Evolutionary conservation across 73 alveolate species (phyloP).

Genomic region (Tetrahymena borealis): DNA sequence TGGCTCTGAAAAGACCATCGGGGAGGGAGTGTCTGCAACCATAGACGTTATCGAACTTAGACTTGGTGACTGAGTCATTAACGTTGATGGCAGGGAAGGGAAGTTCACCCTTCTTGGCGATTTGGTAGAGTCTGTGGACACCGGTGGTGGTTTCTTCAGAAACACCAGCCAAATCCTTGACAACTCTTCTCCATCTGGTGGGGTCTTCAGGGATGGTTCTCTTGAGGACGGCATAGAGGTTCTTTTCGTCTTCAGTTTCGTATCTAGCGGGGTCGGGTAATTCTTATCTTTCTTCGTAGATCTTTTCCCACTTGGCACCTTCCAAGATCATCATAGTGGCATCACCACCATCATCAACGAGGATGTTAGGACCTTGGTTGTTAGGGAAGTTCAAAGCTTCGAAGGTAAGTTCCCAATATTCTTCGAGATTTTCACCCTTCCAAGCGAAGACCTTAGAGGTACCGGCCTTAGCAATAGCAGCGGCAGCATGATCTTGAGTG

Average conservation of each 20-base stretch:
- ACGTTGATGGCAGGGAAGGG: constrained; percentile 90
- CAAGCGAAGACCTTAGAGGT: constrained; percentile 92
- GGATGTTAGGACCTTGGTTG: constrained; percentile 81
- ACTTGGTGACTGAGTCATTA: constrained; percentile 93
- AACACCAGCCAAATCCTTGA: constrained; percentile 77
- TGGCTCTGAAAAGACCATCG: constrained; percentile 97
- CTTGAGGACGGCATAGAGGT: constrained; percentile 69
- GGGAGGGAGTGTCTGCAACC: constrained; percentile 98
- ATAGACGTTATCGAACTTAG: constrained; percentile 86
- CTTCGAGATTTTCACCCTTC: constrained; percentile 87
- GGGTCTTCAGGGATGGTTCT: constrained; percentile 71
- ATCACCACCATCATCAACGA: constrained; percentile 97
- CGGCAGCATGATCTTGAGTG: constrained; percentile 97
- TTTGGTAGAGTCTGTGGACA: constrained; percentile 83
- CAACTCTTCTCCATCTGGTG: constrained; percentile 81
- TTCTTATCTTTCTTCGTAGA: constrained; percentile 46
- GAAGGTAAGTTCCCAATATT: constrained; percentile 95
- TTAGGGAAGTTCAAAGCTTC: constrained; percentile 86
- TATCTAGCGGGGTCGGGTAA: constrained; percentile 52
- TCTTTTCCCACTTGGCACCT: constrained; percentile 86
- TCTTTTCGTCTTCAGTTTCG: constrained; percentile 58
- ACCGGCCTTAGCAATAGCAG: constrained; percentile 86
- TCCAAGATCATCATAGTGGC: constrained; percentile 90
- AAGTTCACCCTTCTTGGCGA: constrained; percentile 80
- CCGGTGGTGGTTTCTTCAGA: constrained; percentile 98